Evolutionary conservation across 495 filamentous ascomycete genomes (phyloP).

Genomic region (Xylaria curta): DNA sequence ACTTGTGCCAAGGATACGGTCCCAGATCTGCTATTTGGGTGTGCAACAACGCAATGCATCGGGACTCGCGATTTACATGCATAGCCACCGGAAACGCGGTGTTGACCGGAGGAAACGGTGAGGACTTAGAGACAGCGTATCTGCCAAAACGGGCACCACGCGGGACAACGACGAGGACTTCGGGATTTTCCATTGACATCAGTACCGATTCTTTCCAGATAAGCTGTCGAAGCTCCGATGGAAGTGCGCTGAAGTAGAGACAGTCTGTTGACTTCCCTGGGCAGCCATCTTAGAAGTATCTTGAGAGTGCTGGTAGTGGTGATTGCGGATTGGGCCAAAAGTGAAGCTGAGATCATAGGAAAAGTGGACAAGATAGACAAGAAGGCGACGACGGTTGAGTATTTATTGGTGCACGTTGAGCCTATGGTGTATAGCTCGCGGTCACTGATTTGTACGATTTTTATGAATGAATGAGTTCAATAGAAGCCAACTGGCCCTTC

Average conservation of each 20-base stretch:
- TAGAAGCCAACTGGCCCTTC: not conserved
- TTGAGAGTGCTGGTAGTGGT: not conserved
- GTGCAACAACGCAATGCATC: not conserved
- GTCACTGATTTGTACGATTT: not conserved
- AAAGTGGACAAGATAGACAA: not conserved
- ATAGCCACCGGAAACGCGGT: constrained; percentile 9
- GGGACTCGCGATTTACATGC: constrained; percentile 12
- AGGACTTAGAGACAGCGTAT: not conserved
- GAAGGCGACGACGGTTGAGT: not conserved
- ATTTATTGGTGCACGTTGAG: not conserved
- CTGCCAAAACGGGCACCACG: not conserved
- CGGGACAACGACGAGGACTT: constrained; percentile 1
- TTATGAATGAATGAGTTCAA: not conserved
- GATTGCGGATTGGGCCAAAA: not conserved
- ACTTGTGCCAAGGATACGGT: constrained; percentile 5
- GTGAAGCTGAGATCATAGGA: not conserved
- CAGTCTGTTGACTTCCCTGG: not conserved
- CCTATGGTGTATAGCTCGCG: not conserved
- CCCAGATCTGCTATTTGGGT: not conserved
- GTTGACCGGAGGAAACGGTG: not conserved
- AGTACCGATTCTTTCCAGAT: constrained; percentile 11
- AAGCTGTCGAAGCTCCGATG: constrained; percentile 19
- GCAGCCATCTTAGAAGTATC: not conserved
- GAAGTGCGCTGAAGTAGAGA: not conserved
- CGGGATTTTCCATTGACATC: not conserved